Base-by-base conservation (phyloP, 2,329 filamentous ascomycete species). In the Colletotrichum liaoningense region DNA sequence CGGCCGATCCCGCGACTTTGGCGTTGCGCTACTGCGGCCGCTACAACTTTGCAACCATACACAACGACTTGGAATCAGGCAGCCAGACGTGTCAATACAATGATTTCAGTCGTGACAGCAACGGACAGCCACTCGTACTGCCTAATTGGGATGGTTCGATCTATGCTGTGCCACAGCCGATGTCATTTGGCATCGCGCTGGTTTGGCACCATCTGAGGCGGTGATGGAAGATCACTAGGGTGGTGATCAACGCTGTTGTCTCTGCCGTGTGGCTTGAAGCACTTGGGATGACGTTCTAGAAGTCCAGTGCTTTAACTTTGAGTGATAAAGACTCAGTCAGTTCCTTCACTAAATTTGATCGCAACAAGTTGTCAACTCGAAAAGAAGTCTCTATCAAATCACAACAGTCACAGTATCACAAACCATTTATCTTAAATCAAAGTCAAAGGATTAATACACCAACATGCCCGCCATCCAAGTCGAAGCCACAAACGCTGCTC, bases 81-180 rank as follows among this genome's bases (percentile, higher is more conserved):
- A 33, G n/a, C 19, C 22, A 35, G 30, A 22, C 11, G 42, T 9
- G 12, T 22, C 60, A 42, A 33, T 6, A 4, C 54, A 33, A 4
- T 19, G 22, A 14, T 46, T 60, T 4, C 42, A 46, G 19, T 46
- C 5, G 42, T 46, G 42, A 46, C 14, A 49, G 8, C 3, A 24
- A 16, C 0, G 16, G 33, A 22, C 69, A 70, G 70, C 67, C 67
- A 73, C 56, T 70, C 66, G 35, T 57, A 42, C 52, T 30, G 26
- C 60, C 33, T 12, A 24, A 57, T 56, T 19, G 4, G 55, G 59
- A 35, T 16, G 19, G 26, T 9, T 8, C 1, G 12, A 1, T 54
- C 11, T 28, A 12, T 65, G 67, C 67, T 73, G 67, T 57, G 67
- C 70, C 70, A 57, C 70, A 56, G 24, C 38, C 59, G 46, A 73